These are phyloP conservation scores for Hypoxylon sp. DNA, from an alignment of 2,329 filamentous ascomycete species.

Conservation along the genomic window DNA sequence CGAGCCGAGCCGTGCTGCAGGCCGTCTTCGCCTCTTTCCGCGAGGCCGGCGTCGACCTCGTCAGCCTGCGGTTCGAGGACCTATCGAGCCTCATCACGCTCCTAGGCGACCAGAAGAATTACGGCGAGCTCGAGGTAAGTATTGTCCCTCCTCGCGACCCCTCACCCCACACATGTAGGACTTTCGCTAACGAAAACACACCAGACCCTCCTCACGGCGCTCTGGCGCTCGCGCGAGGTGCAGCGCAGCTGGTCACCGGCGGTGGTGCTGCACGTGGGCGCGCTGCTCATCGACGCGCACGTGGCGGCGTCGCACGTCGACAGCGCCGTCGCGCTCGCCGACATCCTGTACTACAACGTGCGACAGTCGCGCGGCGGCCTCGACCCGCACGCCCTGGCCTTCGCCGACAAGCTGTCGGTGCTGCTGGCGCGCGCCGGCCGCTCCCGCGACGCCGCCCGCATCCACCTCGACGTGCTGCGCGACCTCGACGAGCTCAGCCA, in stretches of 20 bases:
- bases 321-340: constrained; percentile 43
- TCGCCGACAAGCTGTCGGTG: constrained; percentile 43
- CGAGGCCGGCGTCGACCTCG: constrained; percentile 53
- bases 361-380: constrained; percentile 45
- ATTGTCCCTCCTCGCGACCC: not conserved
- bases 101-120: constrained; percentile 57
- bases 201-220: constrained; percentile 40
- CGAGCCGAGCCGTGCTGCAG: constrained; percentile 51
- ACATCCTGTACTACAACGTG: constrained; percentile 48
- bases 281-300: constrained; percentile 46
- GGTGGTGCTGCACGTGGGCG: constrained; percentile 44
- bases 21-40: constrained; percentile 53
- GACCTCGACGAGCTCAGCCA: constrained; percentile 34
- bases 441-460: constrained; percentile 40
- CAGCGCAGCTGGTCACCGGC: constrained; percentile 45
- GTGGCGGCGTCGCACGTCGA: constrained; percentile 40
- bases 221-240: constrained; percentile 48
- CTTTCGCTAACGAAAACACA: not conserved
- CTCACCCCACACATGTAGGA: too few species aligned
- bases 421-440: constrained; percentile 41
- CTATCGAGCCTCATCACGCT: constrained; percentile 55
- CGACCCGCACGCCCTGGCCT: constrained; percentile 41
- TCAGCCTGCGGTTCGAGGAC: constrained; percentile 53
- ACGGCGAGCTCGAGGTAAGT: constrained; percentile 52
- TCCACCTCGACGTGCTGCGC: constrained; percentile 44